Evolutionary conservation across 805 yeast species (phyloP).

Genomic region (Wickerhamiella sorbophila): DNA sequence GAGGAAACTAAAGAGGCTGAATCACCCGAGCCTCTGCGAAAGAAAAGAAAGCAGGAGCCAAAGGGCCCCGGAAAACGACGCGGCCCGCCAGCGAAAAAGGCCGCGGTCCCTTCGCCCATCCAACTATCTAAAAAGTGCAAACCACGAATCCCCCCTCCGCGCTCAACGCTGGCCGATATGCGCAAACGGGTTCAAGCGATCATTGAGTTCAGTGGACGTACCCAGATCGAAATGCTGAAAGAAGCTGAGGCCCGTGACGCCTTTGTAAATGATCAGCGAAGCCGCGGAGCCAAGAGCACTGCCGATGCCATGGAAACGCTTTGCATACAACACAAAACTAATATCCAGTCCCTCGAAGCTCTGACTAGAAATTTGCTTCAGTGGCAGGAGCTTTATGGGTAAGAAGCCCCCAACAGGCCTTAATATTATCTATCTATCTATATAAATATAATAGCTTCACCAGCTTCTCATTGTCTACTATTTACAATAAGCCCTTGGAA

Average conservation of each 20-base stretch:
- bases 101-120: neutral
- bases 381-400: conserved; percentile 60
- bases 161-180: conserved; percentile 69
- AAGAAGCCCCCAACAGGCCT: neutral
- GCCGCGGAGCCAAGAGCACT: conserved; percentile 15
- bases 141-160: conserved; percentile 70
- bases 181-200: conserved; percentile 79
- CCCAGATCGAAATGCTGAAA: conserved; percentile 66
- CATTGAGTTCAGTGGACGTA: conserved; percentile 76
- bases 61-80: neutral
- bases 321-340: conserved; percentile 40
- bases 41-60: neutral
- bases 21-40: neutral
- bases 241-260: conserved; percentile 50
- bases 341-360: conserved; percentile 52
- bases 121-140: conserved; percentile 7
- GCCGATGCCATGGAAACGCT: conserved; percentile 26
- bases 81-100: neutral
- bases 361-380: conserved; percentile 52
- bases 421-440: neutral
- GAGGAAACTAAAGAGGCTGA: neutral
- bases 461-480: too few species aligned
- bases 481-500: conserved; percentile 28
- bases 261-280: conserved; percentile 27
- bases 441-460: too few species aligned